Base-by-base conservation (phyloP, 2,329 filamentous ascomycete genomes). In the Simplicillium aogashimaense region DNA sequence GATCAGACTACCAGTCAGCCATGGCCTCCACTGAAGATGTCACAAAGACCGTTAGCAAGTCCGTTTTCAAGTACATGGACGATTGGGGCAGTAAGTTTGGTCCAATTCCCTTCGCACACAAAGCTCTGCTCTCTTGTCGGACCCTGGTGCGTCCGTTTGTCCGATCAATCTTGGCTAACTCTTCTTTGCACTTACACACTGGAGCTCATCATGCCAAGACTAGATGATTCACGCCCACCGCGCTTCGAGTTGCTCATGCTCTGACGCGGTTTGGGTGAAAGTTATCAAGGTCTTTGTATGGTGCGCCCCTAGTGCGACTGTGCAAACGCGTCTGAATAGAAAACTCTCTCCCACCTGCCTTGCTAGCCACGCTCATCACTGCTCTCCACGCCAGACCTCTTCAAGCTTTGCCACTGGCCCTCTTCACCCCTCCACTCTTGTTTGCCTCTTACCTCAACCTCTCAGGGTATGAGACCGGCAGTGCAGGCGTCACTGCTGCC, bases 381-480 rank as follows among this genome's bases (percentile, higher is more conserved):
- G 65, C 74, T 29, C 68, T 77, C 13, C 75, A 78, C 62, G 64
- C 62, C 35, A 70, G 72, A 3, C 75, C 75, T 29, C 54, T 74
- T 37, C 69, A 71, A 47, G 48, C 61, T 11, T 57, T 74, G 3
- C 70, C 74, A 29, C 64, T 77, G 51, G 65, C 74, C 52, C 59
- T 70, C 47, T 67, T 70, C 52, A 57, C 63, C n/a, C 69, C 70
- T 17, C 62, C 72, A 18, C 66, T 78, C 28, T 57, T 76, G 41
- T 75, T 78, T 58, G 63, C 67, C 40, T 70, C 66, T 53, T 79
- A 78, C 59, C 66, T 76, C 51, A 76, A 76, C 55, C 66, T 79
- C 7, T 71, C 74, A 15, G 74, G 74, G 43, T 76, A 72, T 60
- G 68, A 67, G 45, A 74, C 70, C 38, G 74, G 75, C 52, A 66